These are phyloP conservation scores for Trichoderma atroviride DNA, from an alignment of 2,329 filamentous ascomycete species.

Conservation along the genomic window DNA sequence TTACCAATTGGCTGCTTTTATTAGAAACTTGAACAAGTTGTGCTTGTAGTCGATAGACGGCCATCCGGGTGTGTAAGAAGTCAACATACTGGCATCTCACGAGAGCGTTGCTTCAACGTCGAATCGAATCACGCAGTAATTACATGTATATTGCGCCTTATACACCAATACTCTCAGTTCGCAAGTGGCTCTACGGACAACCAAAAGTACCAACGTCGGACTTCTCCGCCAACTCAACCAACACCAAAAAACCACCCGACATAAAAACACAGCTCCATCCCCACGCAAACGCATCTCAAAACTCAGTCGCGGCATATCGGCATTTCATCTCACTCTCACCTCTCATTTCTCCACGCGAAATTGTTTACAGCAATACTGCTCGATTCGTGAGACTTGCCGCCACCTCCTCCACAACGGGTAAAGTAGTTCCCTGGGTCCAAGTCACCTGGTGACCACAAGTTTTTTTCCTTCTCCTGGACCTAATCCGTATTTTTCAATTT, in stretches of 20 bases:
- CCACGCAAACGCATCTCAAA: neutral
- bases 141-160: neutral
- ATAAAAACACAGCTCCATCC: neutral
- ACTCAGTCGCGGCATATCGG: neutral
- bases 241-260: neutral
- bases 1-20: neutral
- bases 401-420: slow-evolving; percentile 1
- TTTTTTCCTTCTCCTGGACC: neutral
- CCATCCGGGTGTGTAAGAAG: neutral
- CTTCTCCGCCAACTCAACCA: neutral
- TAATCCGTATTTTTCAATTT: neutral
- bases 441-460: slow-evolving; percentile 2
- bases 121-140: neutral
- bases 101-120: neutral
- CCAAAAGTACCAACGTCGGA: neutral
- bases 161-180: neutral
- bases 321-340: neutral
- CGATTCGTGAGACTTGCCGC: slow-evolving; percentile 9
- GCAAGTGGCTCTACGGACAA: neutral
- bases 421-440: neutral
- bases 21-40: neutral
- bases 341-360: neutral
- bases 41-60: neutral
- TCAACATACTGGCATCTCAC: neutral
- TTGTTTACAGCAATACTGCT: neutral